Conservation (phyloP, 495 filamentous ascomycete species). For the Paragyromitra xinjiangensis region DNA sequence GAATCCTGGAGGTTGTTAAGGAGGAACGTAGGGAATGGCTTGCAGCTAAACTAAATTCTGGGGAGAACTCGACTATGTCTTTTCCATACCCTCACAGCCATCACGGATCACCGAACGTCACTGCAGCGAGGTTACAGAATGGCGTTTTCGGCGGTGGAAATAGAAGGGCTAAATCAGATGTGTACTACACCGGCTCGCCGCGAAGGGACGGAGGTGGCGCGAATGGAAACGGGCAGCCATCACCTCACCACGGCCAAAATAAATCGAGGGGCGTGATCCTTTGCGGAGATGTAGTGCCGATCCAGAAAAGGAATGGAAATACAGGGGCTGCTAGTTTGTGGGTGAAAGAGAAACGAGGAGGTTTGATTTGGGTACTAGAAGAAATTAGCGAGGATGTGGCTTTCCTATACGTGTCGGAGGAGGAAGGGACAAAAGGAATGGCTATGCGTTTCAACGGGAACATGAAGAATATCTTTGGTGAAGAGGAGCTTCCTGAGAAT, state of each 20-base stretch:
- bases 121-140: slow-evolving; percentile 50
- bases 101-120: slow-evolving; percentile 56
- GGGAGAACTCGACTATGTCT: slow-evolving; percentile 59
- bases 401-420: slow-evolving; percentile 61
- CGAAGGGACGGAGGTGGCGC: slow-evolving; percentile 24
- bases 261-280: slow-evolving; percentile 91
- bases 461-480: slow-evolving; percentile 75
- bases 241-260: slow-evolving; percentile 66
- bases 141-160: slow-evolving; percentile 45
- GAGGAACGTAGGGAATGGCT: slow-evolving; percentile 88
- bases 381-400: slow-evolving; percentile 96
- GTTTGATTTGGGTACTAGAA: slow-evolving; percentile 96
- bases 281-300: slow-evolving; percentile 96
- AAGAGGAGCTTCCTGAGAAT: slow-evolving; percentile 68
- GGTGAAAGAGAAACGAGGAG: slow-evolving; percentile 96
- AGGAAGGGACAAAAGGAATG: slow-evolving; percentile 45
- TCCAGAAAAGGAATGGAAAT: slow-evolving; percentile 90
- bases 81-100: slow-evolving; percentile 62
- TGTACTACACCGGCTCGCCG: slow-evolving; percentile 56
- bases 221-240: slow-evolving; percentile 58
- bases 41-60: slow-evolving; percentile 76
- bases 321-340: slow-evolving; percentile 92
- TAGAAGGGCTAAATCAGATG: slow-evolving; percentile 60
- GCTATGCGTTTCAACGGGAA: slow-evolving; percentile 62
- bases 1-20: slow-evolving; percentile 92